Base-by-base conservation (phyloP, 2,329 filamentous ascomycete species). In the Fusarium tuaranense region DNA sequence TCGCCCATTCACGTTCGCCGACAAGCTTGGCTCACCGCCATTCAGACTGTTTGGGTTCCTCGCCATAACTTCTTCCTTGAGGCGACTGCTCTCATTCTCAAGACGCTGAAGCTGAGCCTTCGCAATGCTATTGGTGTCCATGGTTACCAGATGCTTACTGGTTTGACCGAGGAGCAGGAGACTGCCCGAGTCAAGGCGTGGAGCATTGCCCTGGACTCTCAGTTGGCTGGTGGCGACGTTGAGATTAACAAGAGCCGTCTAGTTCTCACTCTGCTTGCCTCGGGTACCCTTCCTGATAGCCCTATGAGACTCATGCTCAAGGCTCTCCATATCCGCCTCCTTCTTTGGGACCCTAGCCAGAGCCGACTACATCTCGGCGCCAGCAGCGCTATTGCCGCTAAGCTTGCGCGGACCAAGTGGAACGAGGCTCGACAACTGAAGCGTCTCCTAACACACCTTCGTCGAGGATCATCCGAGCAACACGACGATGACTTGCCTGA, bases 1-100 rank as follows among this genome's bases (percentile, higher is more conserved):
- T 95, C 95, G 0, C 93, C 95, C 0, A 95, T 97, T 67, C 91
- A 97, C 76, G 93, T 97, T 55, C 92, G 95, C 61, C 92, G 93
- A 70, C 94, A 95, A 81, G 95, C 95, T 36, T 98, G 96, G 95
- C 91, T 97, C 67, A 98, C 95, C 4, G 94, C 95, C 9, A 92
- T 98, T 69, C 95, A 98, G 83, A 96, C 93, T 5, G 94, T 98
- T 27, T 97, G 95, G 90, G 94, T 98, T 16, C 96, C 96, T 13
- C 91, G 92, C 22, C 94, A 97, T 82, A 94, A 93, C 76, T 95
- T 97, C 81, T 88, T 96, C 75, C 90, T 97, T 4, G 96, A 98
- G 82, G 93, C 94, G 65, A 91, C 94, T 18, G 95, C 95, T 4
- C 88, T 98, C 27, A 87, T 92, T 8, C 86, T 95, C 48, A 97